Base-by-base conservation (phyloP, 768 basidiomycete genomes). In the Bullera alba region DNA sequence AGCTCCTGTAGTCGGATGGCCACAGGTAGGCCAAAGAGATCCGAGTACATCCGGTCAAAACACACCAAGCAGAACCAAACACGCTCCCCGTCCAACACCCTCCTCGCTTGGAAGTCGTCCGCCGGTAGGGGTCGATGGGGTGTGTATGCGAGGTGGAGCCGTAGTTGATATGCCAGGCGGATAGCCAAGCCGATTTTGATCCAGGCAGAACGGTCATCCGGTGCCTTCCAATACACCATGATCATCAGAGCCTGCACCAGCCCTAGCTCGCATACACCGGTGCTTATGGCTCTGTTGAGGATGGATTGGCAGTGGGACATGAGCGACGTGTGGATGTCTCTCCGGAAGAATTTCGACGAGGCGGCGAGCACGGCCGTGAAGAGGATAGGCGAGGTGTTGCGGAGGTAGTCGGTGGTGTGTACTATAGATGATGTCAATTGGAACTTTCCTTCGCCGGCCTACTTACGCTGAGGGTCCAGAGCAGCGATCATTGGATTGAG, bases 171-270 rank as follows among this genome's bases (percentile, higher is more conserved):
- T 12, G 37, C 54, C 26, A 60, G 26, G 15, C 50, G 29, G 1
- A 56, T 49, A 12, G 54, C 58, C n/a, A 56, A 50, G 5, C 55
- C 55, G 5, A 60, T 28, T 26, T 60, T 60, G 50, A 56, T 38
- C 58, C 58, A 60, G n/a, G 45, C 32, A 5, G 50, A 48, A 7
- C 48, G 15, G 30, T 60, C 55, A 6, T 42, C 43, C 27, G 58
- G 46, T 19, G 22, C 44, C 34, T 60, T 60, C 54, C 54, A 60
- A 22, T 30, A 57, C 2, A 46, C 26, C 48, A 57, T 27, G 15
- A 60, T 42, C 27, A 49, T 15, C 23, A 60, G 46, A 32, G 37
- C 19, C 34, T 60, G 54, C 14, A 56, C 42, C 22, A 53, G 46
- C 8, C 34, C 54, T 10, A 49, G 25, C n/a, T 48, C 32, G 37